These are phyloP conservation scores for Pythium coloratum DNA, from an alignment of 352 stramenopile species.

Conservation along the genomic window DNA sequence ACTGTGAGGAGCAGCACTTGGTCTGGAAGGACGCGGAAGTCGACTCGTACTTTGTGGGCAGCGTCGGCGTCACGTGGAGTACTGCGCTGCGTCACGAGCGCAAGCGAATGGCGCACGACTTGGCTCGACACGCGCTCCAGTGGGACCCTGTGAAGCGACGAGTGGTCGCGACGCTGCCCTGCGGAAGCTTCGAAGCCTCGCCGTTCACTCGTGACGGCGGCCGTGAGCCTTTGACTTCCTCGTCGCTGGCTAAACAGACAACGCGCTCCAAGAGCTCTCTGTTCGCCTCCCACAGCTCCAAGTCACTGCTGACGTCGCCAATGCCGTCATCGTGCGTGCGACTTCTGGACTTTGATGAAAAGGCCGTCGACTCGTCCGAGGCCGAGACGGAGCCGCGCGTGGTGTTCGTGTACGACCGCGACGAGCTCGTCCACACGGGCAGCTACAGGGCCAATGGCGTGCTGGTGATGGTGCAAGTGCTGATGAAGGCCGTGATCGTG, in stretches of 20 bases:
- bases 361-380: constrained; percentile 21
- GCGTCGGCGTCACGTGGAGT: constrained; percentile 33
- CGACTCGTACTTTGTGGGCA: constrained; percentile 44
- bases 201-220: constrained; percentile 16
- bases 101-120: constrained; percentile 16
- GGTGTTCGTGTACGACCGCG: constrained; percentile 41
- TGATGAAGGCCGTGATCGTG: constrained; percentile 51
- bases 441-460: constrained; percentile 61
- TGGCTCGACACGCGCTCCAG: constrained; percentile 12
- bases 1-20: constrained; percentile 53
- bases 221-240: not conserved
- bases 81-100: constrained; percentile 19
- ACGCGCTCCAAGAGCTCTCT: constrained; percentile 29
- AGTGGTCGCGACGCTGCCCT: constrained; percentile 25
- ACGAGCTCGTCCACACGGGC: constrained; percentile 59
- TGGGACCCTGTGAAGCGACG: constrained; percentile 18
- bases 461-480: constrained; percentile 52
- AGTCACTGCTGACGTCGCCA: constrained; percentile 2
- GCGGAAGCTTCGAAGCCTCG: constrained; percentile 20
- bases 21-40: constrained; percentile 48
- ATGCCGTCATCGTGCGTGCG: constrained; percentile 42
- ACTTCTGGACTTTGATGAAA: constrained; percentile 40
- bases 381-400: constrained; percentile 6
- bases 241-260: not conserved
- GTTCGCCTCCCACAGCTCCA: constrained; percentile 26